Percentiles rank a stretch among this genome's conserved stretches.
Conservation (phyloP, 352 stramenopile genomes). For the Blastocystis sp. region DNA sequence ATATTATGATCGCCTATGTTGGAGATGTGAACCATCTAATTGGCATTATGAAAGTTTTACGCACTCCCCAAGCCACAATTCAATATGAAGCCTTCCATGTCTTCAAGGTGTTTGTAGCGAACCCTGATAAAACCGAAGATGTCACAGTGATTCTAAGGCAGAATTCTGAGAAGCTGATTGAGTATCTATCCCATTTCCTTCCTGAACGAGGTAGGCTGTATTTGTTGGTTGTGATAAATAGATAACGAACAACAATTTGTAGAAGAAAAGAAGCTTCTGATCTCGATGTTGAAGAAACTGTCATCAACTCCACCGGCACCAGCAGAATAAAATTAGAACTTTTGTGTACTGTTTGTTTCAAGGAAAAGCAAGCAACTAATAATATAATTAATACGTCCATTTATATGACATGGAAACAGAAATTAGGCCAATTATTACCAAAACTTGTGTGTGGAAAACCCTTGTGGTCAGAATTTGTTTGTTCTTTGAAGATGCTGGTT, state of each 20-base stretch:
- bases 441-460: too few relatives aligned
- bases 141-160: not conserved
- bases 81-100: conserved; percentile 59
- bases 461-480: too few relatives aligned
- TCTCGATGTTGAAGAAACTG: conserved; percentile 26
- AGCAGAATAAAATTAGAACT: too few relatives aligned
- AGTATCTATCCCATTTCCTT: conserved; percentile 9
- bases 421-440: not conserved
- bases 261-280: conserved; percentile 19
- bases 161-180: conserved; percentile 31
- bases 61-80: not conserved
- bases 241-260: conserved; percentile 38
- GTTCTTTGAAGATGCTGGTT: too few relatives aligned
- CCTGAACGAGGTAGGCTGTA: not conserved
- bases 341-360: too few relatives aligned
- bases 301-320: too few relatives aligned
- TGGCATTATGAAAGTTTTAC: conserved; percentile 32
- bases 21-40: conserved; percentile 31
- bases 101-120: conserved; percentile 53
- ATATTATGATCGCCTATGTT: conserved; percentile 50
- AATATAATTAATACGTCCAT: not conserved
- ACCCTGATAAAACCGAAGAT: conserved; percentile 11
- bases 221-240: not conserved
- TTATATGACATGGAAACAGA: not conserved
- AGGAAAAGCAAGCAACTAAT: too few relatives aligned